Base-by-base conservation (phyloP, 2,329 filamentous ascomycete species). In the Lecanicillium sp. region DNA sequence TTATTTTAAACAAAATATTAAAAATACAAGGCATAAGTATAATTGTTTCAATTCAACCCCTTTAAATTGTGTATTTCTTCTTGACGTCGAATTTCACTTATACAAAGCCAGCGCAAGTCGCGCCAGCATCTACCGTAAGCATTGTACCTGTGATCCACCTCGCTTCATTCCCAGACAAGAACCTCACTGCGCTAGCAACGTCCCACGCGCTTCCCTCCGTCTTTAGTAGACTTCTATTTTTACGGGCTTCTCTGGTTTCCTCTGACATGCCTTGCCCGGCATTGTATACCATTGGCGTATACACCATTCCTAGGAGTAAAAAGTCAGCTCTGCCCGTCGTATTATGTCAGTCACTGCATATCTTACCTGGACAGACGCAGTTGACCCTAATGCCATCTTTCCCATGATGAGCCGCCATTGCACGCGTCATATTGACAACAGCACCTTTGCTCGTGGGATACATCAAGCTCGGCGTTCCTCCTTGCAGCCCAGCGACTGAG, bases 401-500 rank as follows among this genome's bases (percentile, higher is more conserved):
- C 4, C 58, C 68, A 45, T 72, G 68, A 22, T 72, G 63, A 2
- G 65, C 64, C 1, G 69, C 68, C 68, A 73, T 72, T 2, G 68
- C 65, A 2, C 66, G 49, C 1, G 69, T 71, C 68, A 73, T 71
- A 17, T 71, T 65, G 3, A 71, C 58, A 2, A 72, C 61, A 0
- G 67, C 66, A 1, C 67, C 66, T 42, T 71, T 71, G 43, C 57
- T 62, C 0, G 66, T 70, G 6, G 67, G 66, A 33, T 71, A 70
- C 2, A 70, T 46, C 4, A 71, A 45, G 43, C 62, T 57, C 2
- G 64, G 63, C 22, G 60, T 65, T 1, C 67, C 67, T 0, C 68
- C 67, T n/a, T 58, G 57, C 22, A 70, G 36, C 0, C 76, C 76
- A 0, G 77, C 75, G 2, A 82, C 77, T 33, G 67, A 73, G 3